These are phyloP conservation scores for Gonium pectorale DNA, from an alignment of 139 green algal species.

Conservation along the genomic window DNA sequence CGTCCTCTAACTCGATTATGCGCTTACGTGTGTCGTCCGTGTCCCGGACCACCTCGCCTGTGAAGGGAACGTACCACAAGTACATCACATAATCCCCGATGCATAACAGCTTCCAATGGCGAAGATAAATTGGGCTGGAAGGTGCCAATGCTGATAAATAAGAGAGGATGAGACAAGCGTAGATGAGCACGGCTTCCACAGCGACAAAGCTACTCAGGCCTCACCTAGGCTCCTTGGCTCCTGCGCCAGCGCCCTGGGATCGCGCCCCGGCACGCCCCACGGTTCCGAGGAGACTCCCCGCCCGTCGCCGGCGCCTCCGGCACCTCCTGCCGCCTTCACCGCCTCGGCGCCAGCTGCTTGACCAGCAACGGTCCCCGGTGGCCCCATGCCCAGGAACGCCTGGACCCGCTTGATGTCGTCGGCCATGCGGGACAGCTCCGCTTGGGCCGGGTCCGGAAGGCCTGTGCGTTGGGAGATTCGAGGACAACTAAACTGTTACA, in stretches of 20 bases:
- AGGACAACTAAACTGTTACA: no score
- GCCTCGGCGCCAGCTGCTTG: background rate
- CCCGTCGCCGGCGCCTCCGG: background rate
- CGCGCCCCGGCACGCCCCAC: constrained; percentile 22
- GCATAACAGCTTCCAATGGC: no score
- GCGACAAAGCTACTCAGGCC: no score
- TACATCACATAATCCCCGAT: no score
- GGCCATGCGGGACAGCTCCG: constrained; percentile 12
- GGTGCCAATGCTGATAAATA: no score
- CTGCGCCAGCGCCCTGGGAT: constrained; percentile 21
- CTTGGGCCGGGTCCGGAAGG: constrained; percentile 14
- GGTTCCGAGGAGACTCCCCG: background rate
- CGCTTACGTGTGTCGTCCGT: constrained; percentile 6
- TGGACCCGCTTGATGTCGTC: constrained; percentile 31
- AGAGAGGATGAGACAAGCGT: no score
- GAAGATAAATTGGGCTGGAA: no score
- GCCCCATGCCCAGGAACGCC: constrained; percentile 25
- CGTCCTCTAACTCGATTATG: background rate
- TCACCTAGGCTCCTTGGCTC: constrained; percentile 2
- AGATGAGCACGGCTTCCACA: no score
- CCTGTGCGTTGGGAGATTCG: no score
- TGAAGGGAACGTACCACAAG: background rate
- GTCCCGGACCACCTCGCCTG: constrained; percentile 16
- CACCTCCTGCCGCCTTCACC: background rate
- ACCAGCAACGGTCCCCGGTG: background rate